phyloP scores from a whole-genome alignment of 345 rosid species.

The Eucalyptus sp. region DNA sequence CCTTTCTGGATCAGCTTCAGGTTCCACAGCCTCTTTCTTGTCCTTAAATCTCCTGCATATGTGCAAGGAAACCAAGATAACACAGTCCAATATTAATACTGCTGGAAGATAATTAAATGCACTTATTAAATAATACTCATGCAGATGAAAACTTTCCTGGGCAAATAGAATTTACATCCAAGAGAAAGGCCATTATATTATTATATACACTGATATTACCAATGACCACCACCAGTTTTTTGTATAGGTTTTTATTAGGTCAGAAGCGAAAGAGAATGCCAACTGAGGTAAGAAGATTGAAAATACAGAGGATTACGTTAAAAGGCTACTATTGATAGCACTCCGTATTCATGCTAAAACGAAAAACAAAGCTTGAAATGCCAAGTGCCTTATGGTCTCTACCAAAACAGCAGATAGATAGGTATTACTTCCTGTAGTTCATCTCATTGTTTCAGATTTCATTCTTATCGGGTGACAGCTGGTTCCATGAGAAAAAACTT shows the following conservation, averaged over 20 bases:
- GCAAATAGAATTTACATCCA: neutral
- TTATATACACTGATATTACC: neutral
- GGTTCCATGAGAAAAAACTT: neutral
- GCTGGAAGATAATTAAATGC: neutral
- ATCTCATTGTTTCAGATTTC: neutral
- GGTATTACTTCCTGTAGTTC: neutral
- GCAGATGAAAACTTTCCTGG: neutral
- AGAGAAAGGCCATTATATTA: neutral
- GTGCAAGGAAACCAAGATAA: neutral
- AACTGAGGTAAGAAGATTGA: neutral
- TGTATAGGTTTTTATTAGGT: neutral
- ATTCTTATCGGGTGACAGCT: neutral
- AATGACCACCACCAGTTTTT: neutral
- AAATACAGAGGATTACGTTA: neutral
- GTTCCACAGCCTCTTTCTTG: slow-evolving; percentile 66
- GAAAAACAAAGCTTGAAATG: neutral
- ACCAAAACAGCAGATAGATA: neutral
- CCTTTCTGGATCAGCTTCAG: slow-evolving; percentile 95
- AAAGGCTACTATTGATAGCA: neutral
- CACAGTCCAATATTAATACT: neutral
- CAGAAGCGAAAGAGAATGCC: neutral
- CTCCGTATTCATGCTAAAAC: neutral
- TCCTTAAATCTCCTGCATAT: slow-evolving; percentile 60
- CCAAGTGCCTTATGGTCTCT: neutral
- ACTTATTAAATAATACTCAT: neutral